Percentiles rank a stretch among this genome's conserved stretches.
These are phyloP conservation scores for Fonsecaea pedrosoi DNA, from an alignment of 2,329 filamentous ascomycete genomes.

Conservation along the genomic window DNA sequence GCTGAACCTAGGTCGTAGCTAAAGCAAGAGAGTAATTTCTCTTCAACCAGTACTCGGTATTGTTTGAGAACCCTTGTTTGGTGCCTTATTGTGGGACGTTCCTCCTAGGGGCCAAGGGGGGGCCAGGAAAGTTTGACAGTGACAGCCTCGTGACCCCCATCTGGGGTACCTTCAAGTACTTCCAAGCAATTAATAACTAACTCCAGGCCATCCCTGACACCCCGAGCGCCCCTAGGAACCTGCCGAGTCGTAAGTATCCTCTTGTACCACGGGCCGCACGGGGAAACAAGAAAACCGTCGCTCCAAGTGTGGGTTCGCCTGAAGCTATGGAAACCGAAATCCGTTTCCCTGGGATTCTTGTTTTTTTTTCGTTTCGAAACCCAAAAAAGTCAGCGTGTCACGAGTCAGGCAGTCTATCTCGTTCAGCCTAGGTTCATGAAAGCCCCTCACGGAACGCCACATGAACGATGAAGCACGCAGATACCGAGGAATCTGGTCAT, in stretches of 20 bases:
- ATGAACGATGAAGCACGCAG: not conserved
- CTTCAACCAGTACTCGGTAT: no score
- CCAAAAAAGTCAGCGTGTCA: not conserved
- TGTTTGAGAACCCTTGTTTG: not conserved
- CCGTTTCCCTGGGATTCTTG: not conserved
- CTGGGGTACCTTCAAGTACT: not conserved
- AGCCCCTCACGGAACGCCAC: not conserved
- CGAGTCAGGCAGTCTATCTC: not conserved
- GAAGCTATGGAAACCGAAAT: not conserved
- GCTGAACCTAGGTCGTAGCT: not conserved
- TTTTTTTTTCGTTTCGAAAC: not conserved
- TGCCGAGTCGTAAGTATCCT: no score
- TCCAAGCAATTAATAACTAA: no score
- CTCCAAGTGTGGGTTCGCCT: not conserved
- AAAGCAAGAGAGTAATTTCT: no score
- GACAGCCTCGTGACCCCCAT: not conserved
- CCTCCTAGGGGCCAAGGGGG: not conserved
- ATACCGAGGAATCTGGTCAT: not conserved
- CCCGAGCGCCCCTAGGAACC: no score
- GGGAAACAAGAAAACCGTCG: not conserved
- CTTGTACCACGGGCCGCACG: not conserved
- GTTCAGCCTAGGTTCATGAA: not conserved
- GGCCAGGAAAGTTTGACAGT: not conserved
- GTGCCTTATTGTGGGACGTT: not conserved
- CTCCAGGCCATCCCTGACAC: no score